Evolutionary conservation across 2,329 filamentous ascomycete genomes (phyloP).

Genomic region (Phaeophleospora eucalypticola): DNA sequence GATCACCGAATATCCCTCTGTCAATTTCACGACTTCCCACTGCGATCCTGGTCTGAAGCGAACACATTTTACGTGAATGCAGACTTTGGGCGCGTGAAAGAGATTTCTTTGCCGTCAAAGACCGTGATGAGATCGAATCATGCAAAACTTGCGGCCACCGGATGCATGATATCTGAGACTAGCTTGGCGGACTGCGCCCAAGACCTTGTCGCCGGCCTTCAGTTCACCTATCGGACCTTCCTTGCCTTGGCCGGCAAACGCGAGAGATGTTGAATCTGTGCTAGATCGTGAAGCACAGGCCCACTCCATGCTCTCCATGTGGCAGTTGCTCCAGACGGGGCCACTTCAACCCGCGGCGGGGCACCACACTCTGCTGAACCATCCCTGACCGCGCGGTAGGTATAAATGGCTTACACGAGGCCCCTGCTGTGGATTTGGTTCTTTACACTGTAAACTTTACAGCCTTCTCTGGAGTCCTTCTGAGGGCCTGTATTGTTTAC

Average conservation of each 20-base stretch:
- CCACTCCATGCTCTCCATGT: not conserved
- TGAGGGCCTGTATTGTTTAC: no score
- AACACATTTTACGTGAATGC: no score
- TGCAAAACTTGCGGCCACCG: not conserved
- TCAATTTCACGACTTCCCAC: no score
- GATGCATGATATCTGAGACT: not conserved
- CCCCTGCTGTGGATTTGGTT: not conserved
- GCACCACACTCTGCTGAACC: not conserved
- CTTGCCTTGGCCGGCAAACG: not conserved
- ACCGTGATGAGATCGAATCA: not conserved
- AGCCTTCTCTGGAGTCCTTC: no score
- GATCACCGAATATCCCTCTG: no score
- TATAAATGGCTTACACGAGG: not conserved
- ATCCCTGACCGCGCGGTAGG: not conserved
- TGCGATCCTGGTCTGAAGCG: no score
- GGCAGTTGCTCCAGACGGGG: not conserved
- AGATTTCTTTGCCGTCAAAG: not conserved
- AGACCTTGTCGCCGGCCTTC: not conserved
- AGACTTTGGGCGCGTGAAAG: not conserved
- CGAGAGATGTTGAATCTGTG: not conserved
- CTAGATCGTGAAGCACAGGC: not conserved
- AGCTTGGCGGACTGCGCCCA: not conserved
- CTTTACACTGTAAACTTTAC: not conserved
- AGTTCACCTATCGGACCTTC: not conserved
- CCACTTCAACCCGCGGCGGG: not conserved